Evolutionary conservation across 2,329 filamentous ascomycete species (phyloP).

Genomic region (Pseudogymnoascus pannorum): DNA sequence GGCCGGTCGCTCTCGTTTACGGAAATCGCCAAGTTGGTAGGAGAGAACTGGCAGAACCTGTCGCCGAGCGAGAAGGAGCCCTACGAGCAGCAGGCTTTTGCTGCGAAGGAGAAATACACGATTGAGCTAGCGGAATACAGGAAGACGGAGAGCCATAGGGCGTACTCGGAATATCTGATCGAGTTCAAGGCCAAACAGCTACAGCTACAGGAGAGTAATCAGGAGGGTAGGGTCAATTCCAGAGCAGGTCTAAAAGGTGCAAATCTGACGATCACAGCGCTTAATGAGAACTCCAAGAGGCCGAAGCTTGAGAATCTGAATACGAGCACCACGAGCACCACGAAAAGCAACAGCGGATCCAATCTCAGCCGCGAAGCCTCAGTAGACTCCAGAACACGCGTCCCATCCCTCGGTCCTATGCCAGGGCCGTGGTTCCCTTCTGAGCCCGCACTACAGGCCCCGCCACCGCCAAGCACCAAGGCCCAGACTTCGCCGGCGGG

Average conservation of each 20-base stretch:
- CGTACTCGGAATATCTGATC: slow-evolving; percentile 61
- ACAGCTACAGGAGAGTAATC: neutral
- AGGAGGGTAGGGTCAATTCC: neutral
- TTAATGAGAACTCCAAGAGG: slow-evolving; percentile 7
- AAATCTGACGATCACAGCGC: neutral
- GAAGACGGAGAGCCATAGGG: slow-evolving; percentile 58
- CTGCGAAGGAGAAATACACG: slow-evolving; percentile 67
- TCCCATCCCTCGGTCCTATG: neutral
- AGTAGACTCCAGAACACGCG: neutral
- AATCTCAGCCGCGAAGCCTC: neutral
- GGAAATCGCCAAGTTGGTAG: slow-evolving; percentile 71
- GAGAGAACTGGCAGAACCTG: slow-evolving; percentile 69
- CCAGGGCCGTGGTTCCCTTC: neutral
- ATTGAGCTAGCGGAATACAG: slow-evolving; percentile 63
- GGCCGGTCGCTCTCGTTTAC: slow-evolving; percentile 68
- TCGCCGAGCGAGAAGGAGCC: slow-evolving; percentile 56
- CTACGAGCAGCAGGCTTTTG: slow-evolving; percentile 61
- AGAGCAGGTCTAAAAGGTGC: neutral
- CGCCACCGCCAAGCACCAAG: neutral
- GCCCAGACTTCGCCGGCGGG: neutral
- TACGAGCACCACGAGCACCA: neutral
- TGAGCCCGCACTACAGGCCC: neutral
- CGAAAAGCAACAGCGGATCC: neutral
- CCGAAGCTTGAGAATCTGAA: slow-evolving; percentile 7
- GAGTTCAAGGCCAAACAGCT: slow-evolving; percentile 66